Evolutionary conservation across 1,139 yeast genomes (phyloP), one percentile per base, ranked within the genome.

Genomic region (Martiniozyma asiatica): DNA sequence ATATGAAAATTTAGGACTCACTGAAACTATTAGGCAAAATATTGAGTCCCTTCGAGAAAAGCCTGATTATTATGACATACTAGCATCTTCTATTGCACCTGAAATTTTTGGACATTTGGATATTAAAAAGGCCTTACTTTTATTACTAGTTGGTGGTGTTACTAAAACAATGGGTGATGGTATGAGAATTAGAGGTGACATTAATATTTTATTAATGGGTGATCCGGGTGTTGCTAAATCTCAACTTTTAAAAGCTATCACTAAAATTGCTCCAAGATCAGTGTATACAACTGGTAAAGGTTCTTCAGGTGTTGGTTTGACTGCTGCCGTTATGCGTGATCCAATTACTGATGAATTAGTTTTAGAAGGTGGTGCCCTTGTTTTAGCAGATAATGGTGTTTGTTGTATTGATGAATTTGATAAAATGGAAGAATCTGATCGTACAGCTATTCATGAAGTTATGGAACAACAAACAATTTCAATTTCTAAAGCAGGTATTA

Each of bases 151-250:
- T 43, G 96, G 98, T 35, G 98, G 98, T 50, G 97, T 87, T 20
- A 81, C 94, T 33, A 92, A 92, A 54, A 82, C 75, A 50, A 74
- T 87, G 45, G 94, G 94, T 26, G 98, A 92, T 58, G 99, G 99
- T 40, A 73, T 92, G 78, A 76, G 79, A 49, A 89, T 92, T 50
- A 76, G 99, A 63, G 99, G 99, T 50, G 98, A 92, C 53, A 82
- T 92, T 43, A 92, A 92, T 52, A 74, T 92, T 32, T 81, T 97
- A 60, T 67, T 92, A 34, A 89, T 92, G 97, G 99, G 99, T 45
- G 99, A 92, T 50, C 99, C 99, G 23, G 98, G 98, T 65, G 98
- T 92, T 34, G 99, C 99, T 47, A 92, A 92, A 57, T 89, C 98
- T 1, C 99, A 92, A 65, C 64, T 92, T 47, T 65, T 92, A 40